Conservation (phyloP, 2,329 filamentous ascomycete genomes). For the Fusarium siculi region DNA sequence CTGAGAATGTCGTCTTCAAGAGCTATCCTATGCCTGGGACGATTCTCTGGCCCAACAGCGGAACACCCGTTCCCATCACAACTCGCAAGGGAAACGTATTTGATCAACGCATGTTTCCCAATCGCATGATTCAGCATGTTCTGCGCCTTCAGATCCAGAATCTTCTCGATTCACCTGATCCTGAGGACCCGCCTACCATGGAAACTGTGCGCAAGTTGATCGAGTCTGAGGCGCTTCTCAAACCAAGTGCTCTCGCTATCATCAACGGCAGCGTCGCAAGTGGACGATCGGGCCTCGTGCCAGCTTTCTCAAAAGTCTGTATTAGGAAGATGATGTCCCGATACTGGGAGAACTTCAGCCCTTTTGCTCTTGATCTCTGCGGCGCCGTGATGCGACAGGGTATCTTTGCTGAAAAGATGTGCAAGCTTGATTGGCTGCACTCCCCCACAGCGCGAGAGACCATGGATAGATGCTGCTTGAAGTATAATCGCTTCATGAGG, state of each 20-base stretch:
- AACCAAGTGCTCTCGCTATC: constrained; percentile 37
- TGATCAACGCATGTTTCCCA: constrained; percentile 63
- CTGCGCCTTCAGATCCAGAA: constrained; percentile 56
- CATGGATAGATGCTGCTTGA: constrained; percentile 71
- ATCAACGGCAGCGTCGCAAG: constrained; percentile 30
- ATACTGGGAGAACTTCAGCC: constrained; percentile 75
- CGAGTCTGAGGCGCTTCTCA: constrained; percentile 54
- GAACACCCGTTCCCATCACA: constrained; percentile 53
- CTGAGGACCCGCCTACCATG: constrained; percentile 55
- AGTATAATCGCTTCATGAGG: constrained; percentile 71
- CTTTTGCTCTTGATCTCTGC: constrained; percentile 72
- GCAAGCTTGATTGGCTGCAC: constrained; percentile 80
- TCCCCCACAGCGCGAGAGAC: constrained; percentile 72
- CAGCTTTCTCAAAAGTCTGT: constrained; percentile 52
- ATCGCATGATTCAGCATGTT: constrained; percentile 62
- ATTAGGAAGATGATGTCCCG: constrained; percentile 75
- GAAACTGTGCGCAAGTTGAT: constrained; percentile 62
- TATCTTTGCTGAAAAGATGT: constrained; percentile 78
- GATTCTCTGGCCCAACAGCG: constrained; percentile 64
- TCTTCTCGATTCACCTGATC: constrained; percentile 47
- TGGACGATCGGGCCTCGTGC: not conserved
- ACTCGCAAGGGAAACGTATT: not conserved
- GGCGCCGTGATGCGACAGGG: constrained; percentile 74
- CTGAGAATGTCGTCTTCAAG: constrained; percentile 53
- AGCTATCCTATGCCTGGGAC: constrained; percentile 75